These are phyloP conservation scores for Botryotinia narcissicola DNA, from an alignment of 2,329 filamentous ascomycete species.

Conservation along the genomic window DNA sequence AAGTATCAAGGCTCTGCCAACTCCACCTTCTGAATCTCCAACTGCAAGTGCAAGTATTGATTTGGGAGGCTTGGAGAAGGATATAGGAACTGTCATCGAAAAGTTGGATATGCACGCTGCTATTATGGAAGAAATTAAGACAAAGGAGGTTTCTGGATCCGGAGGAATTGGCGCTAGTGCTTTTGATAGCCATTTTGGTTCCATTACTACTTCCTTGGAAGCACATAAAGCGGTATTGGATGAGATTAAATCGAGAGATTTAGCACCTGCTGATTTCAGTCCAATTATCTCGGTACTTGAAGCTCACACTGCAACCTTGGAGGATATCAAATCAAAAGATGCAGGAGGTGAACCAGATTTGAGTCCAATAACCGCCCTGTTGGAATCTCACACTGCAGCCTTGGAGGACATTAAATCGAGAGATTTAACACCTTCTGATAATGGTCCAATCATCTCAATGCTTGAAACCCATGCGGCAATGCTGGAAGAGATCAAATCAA, in stretches of 20 bases:
- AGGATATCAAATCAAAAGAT: conserved; percentile 23
- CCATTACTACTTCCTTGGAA: conserved; percentile 19
- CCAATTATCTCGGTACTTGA: conserved; percentile 16
- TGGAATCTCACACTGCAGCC: too few species aligned
- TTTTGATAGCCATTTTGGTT: conserved; percentile 28
- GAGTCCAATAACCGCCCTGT: too few species aligned
- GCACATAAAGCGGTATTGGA: conserved; percentile 11
- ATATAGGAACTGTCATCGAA: neutral
- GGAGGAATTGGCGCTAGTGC: conserved; percentile 17
- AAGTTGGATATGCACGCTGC: conserved; percentile 13
- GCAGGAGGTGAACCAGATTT: too few species aligned
- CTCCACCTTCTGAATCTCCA: neutral
- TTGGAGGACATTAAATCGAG: conserved; percentile 23
- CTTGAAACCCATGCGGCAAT: too few species aligned
- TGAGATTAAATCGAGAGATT: conserved; percentile 23
- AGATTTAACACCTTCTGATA: neutral
- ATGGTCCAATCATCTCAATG: too few species aligned
- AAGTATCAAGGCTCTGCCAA: conserved; percentile 21
- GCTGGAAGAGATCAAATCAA: too few species aligned
- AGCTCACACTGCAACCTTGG: conserved; percentile 14
- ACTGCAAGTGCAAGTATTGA: conserved; percentile 12
- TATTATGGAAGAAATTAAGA: conserved; percentile 18
- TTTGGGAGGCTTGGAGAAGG: neutral
- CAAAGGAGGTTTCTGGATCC: neutral
- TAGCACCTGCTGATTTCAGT: neutral